These are phyloP conservation scores for Tulasnella sp. DNA, from an alignment of 768 basidiomycete genomes.

Conservation along the genomic window DNA sequence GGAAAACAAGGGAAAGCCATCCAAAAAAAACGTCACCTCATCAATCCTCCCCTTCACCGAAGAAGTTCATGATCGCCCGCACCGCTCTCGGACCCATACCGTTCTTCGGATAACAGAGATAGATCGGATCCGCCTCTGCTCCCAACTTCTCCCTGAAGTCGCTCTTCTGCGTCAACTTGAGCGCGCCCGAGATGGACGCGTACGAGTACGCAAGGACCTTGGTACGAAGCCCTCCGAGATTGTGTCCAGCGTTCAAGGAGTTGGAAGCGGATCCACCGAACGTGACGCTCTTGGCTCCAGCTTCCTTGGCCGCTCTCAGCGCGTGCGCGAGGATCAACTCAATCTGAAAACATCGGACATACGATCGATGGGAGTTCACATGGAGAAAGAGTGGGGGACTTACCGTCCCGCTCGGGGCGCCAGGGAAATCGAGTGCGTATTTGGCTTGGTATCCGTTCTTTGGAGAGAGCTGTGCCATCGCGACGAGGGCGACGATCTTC, in stretches of 20 bases:
- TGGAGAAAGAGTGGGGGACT: slow-evolving; percentile 20
- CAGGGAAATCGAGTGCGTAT: slow-evolving; percentile 36
- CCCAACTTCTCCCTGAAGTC: slow-evolving; percentile 27
- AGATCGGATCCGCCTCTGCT: slow-evolving; percentile 20
- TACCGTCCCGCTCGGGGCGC: slow-evolving; percentile 31
- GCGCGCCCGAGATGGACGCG: slow-evolving; percentile 28
- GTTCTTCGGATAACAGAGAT: no score
- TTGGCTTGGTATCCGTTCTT: slow-evolving; percentile 36
- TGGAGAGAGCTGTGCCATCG: slow-evolving; percentile 33
- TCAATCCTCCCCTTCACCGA: no score
- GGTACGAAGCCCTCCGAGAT: slow-evolving; percentile 28
- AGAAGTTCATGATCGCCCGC: no score
- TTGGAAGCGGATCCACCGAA: slow-evolving; percentile 34
- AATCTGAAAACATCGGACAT: not conserved
- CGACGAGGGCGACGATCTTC: slow-evolving; percentile 32
- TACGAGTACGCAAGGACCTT: slow-evolving; percentile 33
- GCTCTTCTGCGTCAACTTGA: slow-evolving; percentile 30
- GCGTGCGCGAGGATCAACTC: slow-evolving; percentile 32
- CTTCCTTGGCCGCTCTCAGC: slow-evolving; percentile 30
- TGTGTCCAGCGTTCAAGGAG: slow-evolving; percentile 25
- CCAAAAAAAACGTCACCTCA: no score
- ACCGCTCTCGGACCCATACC: no score
- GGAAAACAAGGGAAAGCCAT: no score
- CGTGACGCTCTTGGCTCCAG: slow-evolving; percentile 29
- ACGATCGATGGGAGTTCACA: not conserved